Conservation (phyloP, 495 filamentous ascomycete species). For the Gamarada debralockiae region DNA sequence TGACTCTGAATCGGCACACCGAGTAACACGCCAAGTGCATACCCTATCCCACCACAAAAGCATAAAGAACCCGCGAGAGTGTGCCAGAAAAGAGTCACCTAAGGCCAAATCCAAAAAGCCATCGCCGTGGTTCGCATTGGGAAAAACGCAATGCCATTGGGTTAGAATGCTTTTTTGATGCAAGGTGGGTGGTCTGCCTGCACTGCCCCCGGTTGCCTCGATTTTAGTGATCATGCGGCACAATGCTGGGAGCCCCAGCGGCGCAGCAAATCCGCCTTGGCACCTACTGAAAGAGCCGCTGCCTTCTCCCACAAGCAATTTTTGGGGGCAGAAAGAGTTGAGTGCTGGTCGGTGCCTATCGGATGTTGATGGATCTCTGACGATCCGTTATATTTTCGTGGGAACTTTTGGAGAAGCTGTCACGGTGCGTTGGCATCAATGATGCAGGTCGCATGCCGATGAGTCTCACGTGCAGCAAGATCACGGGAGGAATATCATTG, state of each 20-base stretch:
- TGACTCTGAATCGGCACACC: conserved; percentile 12
- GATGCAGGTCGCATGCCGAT: not conserved
- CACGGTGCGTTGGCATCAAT: not conserved
- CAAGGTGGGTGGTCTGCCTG: not conserved
- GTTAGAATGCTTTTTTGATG: not conserved
- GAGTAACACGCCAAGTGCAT: conserved; percentile 12
- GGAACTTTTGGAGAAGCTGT: not conserved
- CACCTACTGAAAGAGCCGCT: not conserved
- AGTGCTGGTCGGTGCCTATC: no score
- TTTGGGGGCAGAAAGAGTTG: not conserved
- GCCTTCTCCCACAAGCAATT: not conserved
- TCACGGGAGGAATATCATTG: no score
- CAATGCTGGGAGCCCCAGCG: not conserved
- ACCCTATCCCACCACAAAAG: not conserved
- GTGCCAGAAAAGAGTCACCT: not conserved
- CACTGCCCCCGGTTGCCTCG: conserved; percentile 17
- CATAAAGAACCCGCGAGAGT: not conserved
- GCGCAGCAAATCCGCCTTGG: conserved; percentile 10
- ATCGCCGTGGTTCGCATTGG: not conserved
- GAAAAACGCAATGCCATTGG: not conserved
- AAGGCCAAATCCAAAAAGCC: not conserved
- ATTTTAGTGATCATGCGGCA: not conserved
- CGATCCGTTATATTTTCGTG: not conserved
- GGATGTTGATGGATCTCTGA: not conserved
- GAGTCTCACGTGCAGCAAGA: conserved; percentile 15